phyloP scores from a whole-genome alignment of 495 filamentous ascomycete species.

The Pyrenula massariospora region DNA sequence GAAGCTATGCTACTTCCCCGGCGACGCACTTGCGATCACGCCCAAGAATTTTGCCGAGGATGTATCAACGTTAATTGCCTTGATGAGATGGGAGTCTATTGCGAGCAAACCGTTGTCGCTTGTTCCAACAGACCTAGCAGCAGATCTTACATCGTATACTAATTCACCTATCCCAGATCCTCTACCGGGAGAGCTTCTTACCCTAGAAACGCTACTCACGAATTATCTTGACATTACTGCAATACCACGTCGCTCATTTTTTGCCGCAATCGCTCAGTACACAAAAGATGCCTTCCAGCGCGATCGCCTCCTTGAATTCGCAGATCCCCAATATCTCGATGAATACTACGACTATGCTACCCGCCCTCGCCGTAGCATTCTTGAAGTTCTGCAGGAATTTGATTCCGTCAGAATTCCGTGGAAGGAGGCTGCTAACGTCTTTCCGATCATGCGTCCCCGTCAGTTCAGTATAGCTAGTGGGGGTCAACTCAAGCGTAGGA shows the following conservation, averaged over 20 bases:
- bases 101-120: conserved; percentile 55
- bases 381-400: conserved; percentile 89
- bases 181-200: conserved; percentile 23
- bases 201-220: conserved; percentile 62
- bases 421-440: conserved; percentile 51
- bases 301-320: conserved; percentile 75
- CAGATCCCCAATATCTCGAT: conserved; percentile 61
- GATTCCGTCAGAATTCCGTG: conserved; percentile 71
- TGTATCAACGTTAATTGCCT: conserved; percentile 57
- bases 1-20: conserved; percentile 43
- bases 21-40: conserved; percentile 65
- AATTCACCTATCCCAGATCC: conserved; percentile 27
- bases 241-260: conserved; percentile 81
- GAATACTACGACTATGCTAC: conserved; percentile 95
- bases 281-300: conserved; percentile 59
- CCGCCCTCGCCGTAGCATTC: conserved; percentile 76
- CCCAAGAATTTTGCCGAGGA: conserved; percentile 79
- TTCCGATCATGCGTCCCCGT: conserved; percentile 65
- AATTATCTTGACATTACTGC: conserved; percentile 80
- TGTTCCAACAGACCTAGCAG: conserved; percentile 16
- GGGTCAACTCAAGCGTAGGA: conserved; percentile 33
- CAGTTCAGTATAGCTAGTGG: conserved; percentile 86
- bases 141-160: conserved; percentile 13
- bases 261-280: conserved; percentile 60
- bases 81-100: conserved; percentile 63